A percentile compares a stretch with the other conserved stretches of the same genome.
phyloP scores from a whole-genome alignment of 345 rosid species.

The Acer yangbiense region DNA sequence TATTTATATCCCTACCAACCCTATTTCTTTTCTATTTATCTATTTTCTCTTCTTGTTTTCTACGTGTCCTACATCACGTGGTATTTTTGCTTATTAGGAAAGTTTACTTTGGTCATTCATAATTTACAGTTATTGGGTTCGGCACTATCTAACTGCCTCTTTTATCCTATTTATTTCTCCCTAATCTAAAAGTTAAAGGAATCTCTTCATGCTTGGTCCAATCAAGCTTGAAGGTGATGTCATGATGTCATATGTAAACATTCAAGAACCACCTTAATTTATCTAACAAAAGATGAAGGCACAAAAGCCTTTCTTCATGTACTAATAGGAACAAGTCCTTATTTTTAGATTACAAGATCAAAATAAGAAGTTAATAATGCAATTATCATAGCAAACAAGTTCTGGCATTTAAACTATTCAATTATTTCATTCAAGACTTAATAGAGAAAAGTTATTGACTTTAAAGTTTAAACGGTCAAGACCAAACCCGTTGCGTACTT shows the following conservation, averaged over 20 bases:
- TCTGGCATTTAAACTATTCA: not conserved
- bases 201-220: not conserved
- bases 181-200: not conserved
- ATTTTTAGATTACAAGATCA: not conserved
- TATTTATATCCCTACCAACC: not conserved
- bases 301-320: not conserved
- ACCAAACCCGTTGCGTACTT: not conserved
- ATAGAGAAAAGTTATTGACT: not conserved
- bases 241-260: not conserved
- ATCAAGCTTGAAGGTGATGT: not conserved
- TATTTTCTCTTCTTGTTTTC: not conserved
- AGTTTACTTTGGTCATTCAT: not conserved
- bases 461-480: not conserved
- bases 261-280: too few relatives aligned
- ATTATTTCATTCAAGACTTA: not conserved
- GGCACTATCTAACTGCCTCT: not conserved
- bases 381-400: not conserved
- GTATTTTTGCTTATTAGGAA: not conserved
- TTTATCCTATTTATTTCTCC: not conserved
- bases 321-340: not conserved
- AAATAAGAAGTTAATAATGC: not conserved
- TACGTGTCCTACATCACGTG: not conserved
- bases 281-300: not conserved
- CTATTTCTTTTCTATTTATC: not conserved
- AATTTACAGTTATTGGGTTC: not conserved